Evolutionary conservation across 2,329 filamentous ascomycete species (phyloP).

Genomic region (Nannizziopsis barbatae): DNA sequence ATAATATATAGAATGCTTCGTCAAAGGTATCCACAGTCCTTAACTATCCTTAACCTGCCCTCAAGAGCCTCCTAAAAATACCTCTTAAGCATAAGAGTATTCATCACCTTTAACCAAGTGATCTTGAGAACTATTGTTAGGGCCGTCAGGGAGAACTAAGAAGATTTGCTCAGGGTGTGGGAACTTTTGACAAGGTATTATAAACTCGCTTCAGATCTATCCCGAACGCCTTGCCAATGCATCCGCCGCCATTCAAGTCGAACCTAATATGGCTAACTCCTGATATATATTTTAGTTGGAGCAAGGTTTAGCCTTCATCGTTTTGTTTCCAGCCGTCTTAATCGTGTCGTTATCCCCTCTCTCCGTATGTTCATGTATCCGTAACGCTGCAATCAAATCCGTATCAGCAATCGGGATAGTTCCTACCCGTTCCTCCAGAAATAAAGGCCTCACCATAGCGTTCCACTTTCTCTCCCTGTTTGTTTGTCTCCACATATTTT

Average conservation of each 20-base stretch:
- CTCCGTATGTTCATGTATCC: slow-evolving; percentile 85
- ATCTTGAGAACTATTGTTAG: too few relatives aligned
- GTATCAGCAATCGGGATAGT: background rate
- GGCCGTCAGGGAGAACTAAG: too few relatives aligned
- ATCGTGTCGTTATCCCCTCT: slow-evolving; percentile 86
- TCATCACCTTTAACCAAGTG: too few relatives aligned
- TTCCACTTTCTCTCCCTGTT: slow-evolving; percentile 24
- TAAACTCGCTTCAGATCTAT: background rate
- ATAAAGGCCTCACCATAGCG: slow-evolving; percentile 27
- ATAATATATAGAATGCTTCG: too few relatives aligned
- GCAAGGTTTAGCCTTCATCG: slow-evolving; percentile 34
- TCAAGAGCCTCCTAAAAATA: too few relatives aligned
- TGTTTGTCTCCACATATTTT: slow-evolving; percentile 33
- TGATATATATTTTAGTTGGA: slow-evolving; percentile 20
- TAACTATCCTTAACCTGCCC: too few relatives aligned
- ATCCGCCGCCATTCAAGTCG: background rate
- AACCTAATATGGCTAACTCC: background rate
- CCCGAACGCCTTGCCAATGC: slow-evolving; percentile 7
- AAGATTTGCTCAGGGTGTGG: too few relatives aligned
- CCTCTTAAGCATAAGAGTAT: too few relatives aligned
- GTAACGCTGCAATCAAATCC: slow-evolving; percentile 49
- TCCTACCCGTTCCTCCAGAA: background rate
- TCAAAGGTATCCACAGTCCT: too few relatives aligned
- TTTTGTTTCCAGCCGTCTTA: slow-evolving; percentile 47
- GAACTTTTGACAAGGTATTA: too few relatives aligned